Base-by-base conservation (phyloP, 495 filamentous ascomycete species). In the Aspergillus leporis region DNA sequence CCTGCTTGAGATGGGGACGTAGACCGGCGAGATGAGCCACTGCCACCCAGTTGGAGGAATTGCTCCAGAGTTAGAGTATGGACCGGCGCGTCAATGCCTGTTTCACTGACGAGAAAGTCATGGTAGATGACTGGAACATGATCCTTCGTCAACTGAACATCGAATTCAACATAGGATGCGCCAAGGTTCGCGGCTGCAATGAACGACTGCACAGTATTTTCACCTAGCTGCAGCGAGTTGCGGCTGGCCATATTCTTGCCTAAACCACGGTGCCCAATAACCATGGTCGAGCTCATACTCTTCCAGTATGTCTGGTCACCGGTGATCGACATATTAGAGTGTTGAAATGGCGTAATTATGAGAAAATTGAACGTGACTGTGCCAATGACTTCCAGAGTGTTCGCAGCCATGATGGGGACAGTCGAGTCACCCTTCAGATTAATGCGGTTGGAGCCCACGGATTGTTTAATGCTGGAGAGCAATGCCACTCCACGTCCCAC, bases 71-170 rank as follows among this genome's bases (percentile, higher is more conserved):
- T 98, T 53, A 99, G 79, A 4, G 91, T 92, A 66, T 99, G 95
- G 1, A 99, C 92, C 0, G 95, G 95, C 0, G 93, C 95, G 72
- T 99, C 95, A 57, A 96, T 96, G 1, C 95, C 95, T 0, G 95
- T 99, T 74, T 99, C 95, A 69, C 92, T 96, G 71, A 99, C 94
- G 16, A 99, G 80, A 65, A 99, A 99, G 72, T 99, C 95, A 70
- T 99, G 95, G 71, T 99, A 99, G 64, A 99, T 96, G 65, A 99
- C 93, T 18, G 95, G 95, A 8, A 99, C 92, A 72, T 94, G 93
- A 69, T 99, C 95, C 67, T 99, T 99, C 18, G 95, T 99, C 49
- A 99, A 80, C 69, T 99, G 95, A 3, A 99, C 94, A 68, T 98
- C 94, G 66, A 89, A 91, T 72, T 97, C 93, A 55, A 97, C 92